A percentile compares a stretch with the other conserved stretches of the same genome.
Evolutionary conservation across 768 basidiomycete species (phyloP).

Genomic region (Lanmaoa rubissima): DNA sequence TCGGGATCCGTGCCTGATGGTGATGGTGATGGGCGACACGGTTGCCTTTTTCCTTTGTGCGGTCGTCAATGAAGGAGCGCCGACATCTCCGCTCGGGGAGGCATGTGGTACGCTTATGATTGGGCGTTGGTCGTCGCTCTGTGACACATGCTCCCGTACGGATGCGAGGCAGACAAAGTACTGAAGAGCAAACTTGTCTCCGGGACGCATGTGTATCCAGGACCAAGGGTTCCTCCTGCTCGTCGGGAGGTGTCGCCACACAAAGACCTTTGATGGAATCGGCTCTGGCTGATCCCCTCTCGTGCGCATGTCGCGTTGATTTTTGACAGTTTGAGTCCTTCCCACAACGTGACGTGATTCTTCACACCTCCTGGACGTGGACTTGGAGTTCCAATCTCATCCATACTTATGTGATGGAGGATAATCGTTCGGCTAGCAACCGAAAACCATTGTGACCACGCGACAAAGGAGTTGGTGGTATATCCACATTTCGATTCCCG

Average conservation of each 20-base stretch:
- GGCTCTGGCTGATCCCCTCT: neutral
- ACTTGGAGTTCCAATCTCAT: neutral
- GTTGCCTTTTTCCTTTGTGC: neutral
- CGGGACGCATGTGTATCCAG: neutral
- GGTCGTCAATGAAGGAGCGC: slow-evolving; percentile 3
- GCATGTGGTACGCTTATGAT: neutral
- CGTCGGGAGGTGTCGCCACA: neutral
- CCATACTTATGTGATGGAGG: neutral
- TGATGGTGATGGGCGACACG: slow-evolving; percentile 12
- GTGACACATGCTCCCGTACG: neutral
- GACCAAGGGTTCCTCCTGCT: neutral
- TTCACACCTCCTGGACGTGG: neutral
- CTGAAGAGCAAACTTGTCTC: neutral
- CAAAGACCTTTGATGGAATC: neutral
- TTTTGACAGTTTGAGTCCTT: no score
- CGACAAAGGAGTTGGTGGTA: slow-evolving; percentile 7
- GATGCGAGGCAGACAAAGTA: neutral
- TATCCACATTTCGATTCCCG: neutral
- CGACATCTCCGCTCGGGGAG: neutral
- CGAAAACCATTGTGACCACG: neutral
- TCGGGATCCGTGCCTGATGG: slow-evolving; percentile 11
- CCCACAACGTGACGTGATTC: neutral
- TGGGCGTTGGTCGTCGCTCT: neutral
- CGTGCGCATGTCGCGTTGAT: neutral
- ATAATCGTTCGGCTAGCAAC: neutral